A percentile compares a stretch with the other conserved stretches of the same genome.
These are phyloP conservation scores for Paraphoma sp. DNA, from an alignment of 2,329 filamentous ascomycete genomes.

Conservation along the genomic window DNA sequence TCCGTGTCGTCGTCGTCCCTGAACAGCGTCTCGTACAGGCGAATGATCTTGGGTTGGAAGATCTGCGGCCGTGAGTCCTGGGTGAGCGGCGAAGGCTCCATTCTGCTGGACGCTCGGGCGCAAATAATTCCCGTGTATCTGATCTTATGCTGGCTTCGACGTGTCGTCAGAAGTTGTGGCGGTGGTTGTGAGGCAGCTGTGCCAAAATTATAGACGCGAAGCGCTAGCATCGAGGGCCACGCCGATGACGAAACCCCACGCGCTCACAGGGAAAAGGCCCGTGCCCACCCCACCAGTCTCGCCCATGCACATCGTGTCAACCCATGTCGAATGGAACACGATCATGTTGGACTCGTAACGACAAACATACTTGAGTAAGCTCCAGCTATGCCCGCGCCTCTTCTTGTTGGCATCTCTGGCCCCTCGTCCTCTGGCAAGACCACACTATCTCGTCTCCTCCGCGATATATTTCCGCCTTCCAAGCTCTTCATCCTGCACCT, in stretches of 20 bases:
- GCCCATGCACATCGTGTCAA: not conserved
- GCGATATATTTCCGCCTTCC: constrained; percentile 73
- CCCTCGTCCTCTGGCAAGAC: constrained; percentile 95
- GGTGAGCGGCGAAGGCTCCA: constrained; percentile 92
- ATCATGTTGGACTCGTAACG: not conserved
- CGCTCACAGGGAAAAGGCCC: constrained; percentile 2
- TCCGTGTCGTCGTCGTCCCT: constrained; percentile 67
- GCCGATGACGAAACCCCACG: constrained; percentile 16
- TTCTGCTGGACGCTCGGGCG: constrained; percentile 43
- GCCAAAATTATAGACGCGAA: constrained; percentile 4
- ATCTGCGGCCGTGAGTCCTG: constrained; percentile 88
- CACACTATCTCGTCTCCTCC: constrained; percentile 83
- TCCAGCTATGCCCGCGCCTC: constrained; percentile 32
- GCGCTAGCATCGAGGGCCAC: constrained; percentile 1
- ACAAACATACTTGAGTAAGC: not conserved
- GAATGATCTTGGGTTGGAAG: constrained; percentile 93
- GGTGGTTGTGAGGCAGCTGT: not conserved
- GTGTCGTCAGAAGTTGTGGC: too few relatives aligned
- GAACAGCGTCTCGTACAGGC: constrained; percentile 87
- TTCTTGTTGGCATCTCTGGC: constrained; percentile 84
- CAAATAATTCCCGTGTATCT: not conserved
- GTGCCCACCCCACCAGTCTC: not conserved
- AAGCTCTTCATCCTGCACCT: constrained; percentile 84
- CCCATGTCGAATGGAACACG: not conserved
- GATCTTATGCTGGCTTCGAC: too few relatives aligned